A percentile compares a stretch with the other conserved stretches of the same genome.
phyloP scores from a whole-genome alignment of 2,329 filamentous ascomycete genomes.

The Aspergillus ibericus region DNA sequence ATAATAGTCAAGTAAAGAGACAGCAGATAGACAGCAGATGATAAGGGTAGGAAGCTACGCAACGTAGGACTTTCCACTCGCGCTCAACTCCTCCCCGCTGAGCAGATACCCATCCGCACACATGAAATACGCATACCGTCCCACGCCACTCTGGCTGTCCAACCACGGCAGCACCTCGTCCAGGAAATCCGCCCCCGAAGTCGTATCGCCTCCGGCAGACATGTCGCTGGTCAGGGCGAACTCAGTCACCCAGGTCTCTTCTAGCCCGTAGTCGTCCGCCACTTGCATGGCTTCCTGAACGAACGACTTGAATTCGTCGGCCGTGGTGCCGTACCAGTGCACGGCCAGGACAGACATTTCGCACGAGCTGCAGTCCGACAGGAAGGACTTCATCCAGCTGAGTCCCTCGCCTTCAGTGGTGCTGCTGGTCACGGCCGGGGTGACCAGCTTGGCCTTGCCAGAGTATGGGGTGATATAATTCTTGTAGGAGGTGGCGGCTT shows the following conservation, averaged over 20 bases:
- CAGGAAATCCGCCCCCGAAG: slow-evolving; percentile 37
- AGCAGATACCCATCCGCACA: slow-evolving; percentile 36
- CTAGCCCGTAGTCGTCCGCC: slow-evolving; percentile 34
- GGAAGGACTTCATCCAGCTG: slow-evolving; percentile 43
- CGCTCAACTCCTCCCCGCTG: slow-evolving; percentile 25
- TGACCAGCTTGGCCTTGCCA: slow-evolving; percentile 41
- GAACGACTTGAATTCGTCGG: slow-evolving; percentile 40
- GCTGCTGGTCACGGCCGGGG: slow-evolving; percentile 45
- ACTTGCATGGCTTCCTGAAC: slow-evolving; percentile 37
- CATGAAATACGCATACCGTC: slow-evolving; percentile 47
- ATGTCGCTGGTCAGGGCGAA: slow-evolving; percentile 39
- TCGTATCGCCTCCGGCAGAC: slow-evolving; percentile 21
- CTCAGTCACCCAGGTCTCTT: slow-evolving; percentile 49
- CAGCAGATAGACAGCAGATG: too few relatives aligned
- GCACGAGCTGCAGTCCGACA: slow-evolving; percentile 41
- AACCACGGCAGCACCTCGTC: slow-evolving; percentile 41
- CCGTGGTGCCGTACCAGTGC: slow-evolving; percentile 46
- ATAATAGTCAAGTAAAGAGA: neutral
- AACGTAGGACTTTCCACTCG: slow-evolving; percentile 33
- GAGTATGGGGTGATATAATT: slow-evolving; percentile 41
- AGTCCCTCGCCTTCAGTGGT: slow-evolving; percentile 35
- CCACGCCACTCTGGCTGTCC: slow-evolving; percentile 38
- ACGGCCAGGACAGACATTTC: slow-evolving; percentile 43
- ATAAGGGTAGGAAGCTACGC: neutral
- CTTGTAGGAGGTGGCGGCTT: slow-evolving; percentile 39